Base-by-base conservation (phyloP, 1,139 yeast genomes). In the Zygosaccharomyces sapae region DNA sequence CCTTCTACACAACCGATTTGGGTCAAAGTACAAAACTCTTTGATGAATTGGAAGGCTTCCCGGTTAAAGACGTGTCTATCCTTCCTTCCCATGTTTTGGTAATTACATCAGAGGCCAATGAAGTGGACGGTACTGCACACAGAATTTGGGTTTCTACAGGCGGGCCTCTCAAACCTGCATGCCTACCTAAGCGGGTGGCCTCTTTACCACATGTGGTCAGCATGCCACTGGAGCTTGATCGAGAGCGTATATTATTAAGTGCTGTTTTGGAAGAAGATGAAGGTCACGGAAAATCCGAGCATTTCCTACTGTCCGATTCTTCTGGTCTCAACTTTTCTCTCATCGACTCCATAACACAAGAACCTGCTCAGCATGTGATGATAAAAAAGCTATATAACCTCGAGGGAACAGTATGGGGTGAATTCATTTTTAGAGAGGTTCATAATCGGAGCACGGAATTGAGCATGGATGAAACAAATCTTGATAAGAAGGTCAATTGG, bases 91-190 rank as follows among this genome's bases (percentile, higher is more conserved):
- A 56, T 42, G 25, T 62, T 8, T 43, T 61, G 3, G 58, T 56
- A 1, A 38, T 50, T 8, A 58, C 62, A 3, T 37, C 45, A 9
- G 61, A 55, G 20, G 68, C 63, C 47, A 49, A 39, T 36, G 57
- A 50, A 43, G 61, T 59, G 43, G 5, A 1, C 1, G 33, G 49
- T 18, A 57, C 66, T 2, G 45, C 55, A 2, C 49, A 48, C 19
- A 52, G 43, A 20, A 10, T 65, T 1, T 65, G 63, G 63, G 43
- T 62, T 4, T 61, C 66, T 2, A 50, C 41, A 6, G 56, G 55
- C n/a, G 38, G 25, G 12, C 44, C 45, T 6, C 63, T 58, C 41
- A 40, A 52, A 22, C 49, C 58, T 47, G 62, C 65, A 4, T 43
- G 52, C 24, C 3, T 62, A 5, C 67, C 67, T 29, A 25, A 19